phyloP scores from a whole-genome alignment of 179 eudicot species.

The Carnegiea gigantea region DNA sequence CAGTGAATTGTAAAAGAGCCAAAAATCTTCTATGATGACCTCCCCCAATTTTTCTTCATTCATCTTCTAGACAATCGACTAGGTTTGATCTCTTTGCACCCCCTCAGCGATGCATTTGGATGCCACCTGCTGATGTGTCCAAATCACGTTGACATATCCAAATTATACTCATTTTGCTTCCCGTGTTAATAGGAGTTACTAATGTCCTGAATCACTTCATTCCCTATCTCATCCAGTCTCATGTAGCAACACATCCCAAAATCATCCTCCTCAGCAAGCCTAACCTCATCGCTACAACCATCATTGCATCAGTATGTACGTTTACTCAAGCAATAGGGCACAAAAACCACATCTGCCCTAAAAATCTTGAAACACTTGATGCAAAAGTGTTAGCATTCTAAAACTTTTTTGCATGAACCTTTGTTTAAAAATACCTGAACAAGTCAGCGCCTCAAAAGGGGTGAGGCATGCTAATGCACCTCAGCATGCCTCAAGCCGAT shows the following conservation, averaged over 20 bases:
- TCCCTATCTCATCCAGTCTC: background rate
- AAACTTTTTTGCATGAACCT: background rate
- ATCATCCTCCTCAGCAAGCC: too few relatives aligned
- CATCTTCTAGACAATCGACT: background rate
- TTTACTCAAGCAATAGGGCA: background rate
- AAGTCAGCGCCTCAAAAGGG: too few relatives aligned
- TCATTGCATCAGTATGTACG: background rate
- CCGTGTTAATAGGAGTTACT: background rate
- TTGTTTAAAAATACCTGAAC: too few relatives aligned
- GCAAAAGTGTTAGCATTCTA: background rate
- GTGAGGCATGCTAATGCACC: too few relatives aligned
- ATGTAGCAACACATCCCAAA: too few relatives aligned
- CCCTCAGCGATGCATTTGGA: background rate
- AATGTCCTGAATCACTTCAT: background rate
- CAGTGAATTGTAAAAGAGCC: background rate
- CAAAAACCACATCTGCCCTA: background rate
- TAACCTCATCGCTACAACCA: background rate
- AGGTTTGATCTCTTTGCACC: background rate
- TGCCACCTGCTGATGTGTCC: background rate
- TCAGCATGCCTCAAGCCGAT: too few relatives aligned
- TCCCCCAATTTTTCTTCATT: background rate
- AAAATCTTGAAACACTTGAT: background rate
- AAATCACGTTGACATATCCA: background rate
- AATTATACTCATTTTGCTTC: background rate
- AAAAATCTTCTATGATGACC: background rate